These are phyloP conservation scores for Eucalyptus tenuipes DNA, from an alignment of 345 rosid genomes.

Conservation along the genomic window DNA sequence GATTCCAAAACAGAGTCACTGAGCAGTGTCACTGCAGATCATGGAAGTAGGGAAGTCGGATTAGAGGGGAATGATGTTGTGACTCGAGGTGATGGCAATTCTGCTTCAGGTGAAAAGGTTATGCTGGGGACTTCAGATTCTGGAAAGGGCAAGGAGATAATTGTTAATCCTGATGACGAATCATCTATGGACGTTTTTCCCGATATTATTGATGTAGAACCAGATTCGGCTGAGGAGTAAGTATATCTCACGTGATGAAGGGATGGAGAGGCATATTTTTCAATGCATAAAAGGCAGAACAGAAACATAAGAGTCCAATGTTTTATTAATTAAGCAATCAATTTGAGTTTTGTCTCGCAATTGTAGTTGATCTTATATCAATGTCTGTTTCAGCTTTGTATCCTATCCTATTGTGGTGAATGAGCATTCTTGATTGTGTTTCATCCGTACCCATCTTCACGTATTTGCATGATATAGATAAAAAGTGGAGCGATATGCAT, in stretches of 20 bases:
- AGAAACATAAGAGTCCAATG: neutral
- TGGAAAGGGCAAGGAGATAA: neutral
- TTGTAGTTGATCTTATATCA: neutral
- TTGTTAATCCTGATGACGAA: constrained; percentile 8
- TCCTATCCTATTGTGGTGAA: neutral
- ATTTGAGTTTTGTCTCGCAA: neutral
- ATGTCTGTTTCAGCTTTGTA: neutral
- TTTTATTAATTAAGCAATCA: neutral
- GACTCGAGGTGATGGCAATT: neutral
- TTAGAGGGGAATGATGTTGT: neutral
- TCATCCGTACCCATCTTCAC: neutral
- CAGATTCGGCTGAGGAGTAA: constrained; percentile 24
- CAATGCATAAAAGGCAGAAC: neutral
- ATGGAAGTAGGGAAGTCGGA: neutral
- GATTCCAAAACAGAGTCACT: neutral
- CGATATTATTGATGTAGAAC: constrained; percentile 28
- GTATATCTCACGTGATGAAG: neutral
- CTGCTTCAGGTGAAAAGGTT: neutral
- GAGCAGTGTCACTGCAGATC: neutral
- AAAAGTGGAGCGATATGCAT: neutral
- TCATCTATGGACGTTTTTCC: constrained; percentile 27
- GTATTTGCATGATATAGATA: neutral
- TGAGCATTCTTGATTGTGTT: neutral
- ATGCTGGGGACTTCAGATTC: neutral
- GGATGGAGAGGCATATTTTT: neutral